Evolutionary conservation across 495 filamentous ascomycete genomes (phyloP), one percentile per base, ranked within the genome.

Genomic region (Halenospora varia): DNA sequence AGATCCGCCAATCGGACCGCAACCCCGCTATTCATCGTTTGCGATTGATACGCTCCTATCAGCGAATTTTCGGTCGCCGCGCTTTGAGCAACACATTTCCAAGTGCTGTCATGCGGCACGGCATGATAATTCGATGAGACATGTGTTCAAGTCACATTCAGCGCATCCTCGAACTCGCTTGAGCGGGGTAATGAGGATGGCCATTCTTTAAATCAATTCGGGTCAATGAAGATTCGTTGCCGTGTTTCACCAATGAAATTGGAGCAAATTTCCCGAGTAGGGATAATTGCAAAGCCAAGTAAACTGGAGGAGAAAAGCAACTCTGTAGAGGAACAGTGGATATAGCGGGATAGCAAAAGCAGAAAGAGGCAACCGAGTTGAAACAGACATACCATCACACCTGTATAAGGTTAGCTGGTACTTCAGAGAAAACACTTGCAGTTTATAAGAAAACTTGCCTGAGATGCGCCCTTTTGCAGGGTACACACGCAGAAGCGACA

Each of bases 381-480:
- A 62, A 46, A 59, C 47, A 57, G 15, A 60, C 65, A 25, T 68
- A 68, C 66, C 60, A 52, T 68, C 66, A 66, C 64, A 66, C 45
- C 64, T 66, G 40, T 25, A 35, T 53, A 10, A 20, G 26, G 61
- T 63, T 63, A 63, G 61, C 51, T 46, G 52, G 35, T 48, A 18
- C 13, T 61, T 24, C 53, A 26, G 23, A 51, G 8, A 39, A 45
- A 26, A 35, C 29, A 35, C 6, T 35, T 25, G 19, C 4, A 20
- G 19, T 23, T 26, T 20, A 29, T 19, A 24, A 40, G 25, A 39
- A 17, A 45, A 56, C 61, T 56, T 26, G 81, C 79, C 80, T 74
- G 58, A 98, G 75, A 80, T 98, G 94, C 57, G 95, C 96, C 72
- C 87, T 91, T 70, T 97, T 97, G 76, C 94, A 98, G 66, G 96